Evolutionary conservation across 331 rosid species (phyloP), one percentile per base, ranked within the genome.

Genomic region (Cydonia oblonga): DNA sequence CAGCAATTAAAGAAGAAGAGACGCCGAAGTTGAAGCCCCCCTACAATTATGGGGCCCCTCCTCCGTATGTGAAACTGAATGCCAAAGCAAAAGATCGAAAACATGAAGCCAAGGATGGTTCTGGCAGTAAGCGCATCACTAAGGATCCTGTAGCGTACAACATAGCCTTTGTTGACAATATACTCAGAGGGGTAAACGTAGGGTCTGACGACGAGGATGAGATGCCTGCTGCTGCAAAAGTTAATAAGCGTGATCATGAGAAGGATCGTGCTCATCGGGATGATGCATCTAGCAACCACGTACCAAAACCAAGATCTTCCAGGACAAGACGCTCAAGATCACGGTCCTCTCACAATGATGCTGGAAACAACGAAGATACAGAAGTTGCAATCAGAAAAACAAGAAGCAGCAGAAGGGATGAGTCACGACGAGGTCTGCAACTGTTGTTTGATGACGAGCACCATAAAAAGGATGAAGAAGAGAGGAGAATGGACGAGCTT

Each of bases 21-120:
- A 76, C 69, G 46, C 89, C 76, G 25, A 85, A 79, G 74, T 69
- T 65, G 74, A 90, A 85, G 79, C 69, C 97, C 46, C 68, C 73
- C 81, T 76, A 75, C 84, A 86, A 73, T 74, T 84, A 61, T 79
- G 82, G 81, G 68, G 70, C 85, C 61, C 97, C 97, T 66, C 98
- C 98, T 56, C 98, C 98, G 12, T 91, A 93, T 72, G 83, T 93
- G 46, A 93, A 93, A 68, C 79, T 83, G 51, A 76, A 81, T 79
- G 71, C 79, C 65, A 89, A 84, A 80, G 72, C 73, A 60, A 90
- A 87, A 81, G 84, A 59, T 72, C 74, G 63, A 75, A 79, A 76
- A 46, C 73, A 18, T 12, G 86, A 59, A 16, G 68, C 62, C 68
- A 74, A 77, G 69, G 56, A 23, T 10, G 86, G 68, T 69, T 69